phyloP scores from a whole-genome alignment of 163 green algal species.

The Scenedesmus sp. region DNA sequence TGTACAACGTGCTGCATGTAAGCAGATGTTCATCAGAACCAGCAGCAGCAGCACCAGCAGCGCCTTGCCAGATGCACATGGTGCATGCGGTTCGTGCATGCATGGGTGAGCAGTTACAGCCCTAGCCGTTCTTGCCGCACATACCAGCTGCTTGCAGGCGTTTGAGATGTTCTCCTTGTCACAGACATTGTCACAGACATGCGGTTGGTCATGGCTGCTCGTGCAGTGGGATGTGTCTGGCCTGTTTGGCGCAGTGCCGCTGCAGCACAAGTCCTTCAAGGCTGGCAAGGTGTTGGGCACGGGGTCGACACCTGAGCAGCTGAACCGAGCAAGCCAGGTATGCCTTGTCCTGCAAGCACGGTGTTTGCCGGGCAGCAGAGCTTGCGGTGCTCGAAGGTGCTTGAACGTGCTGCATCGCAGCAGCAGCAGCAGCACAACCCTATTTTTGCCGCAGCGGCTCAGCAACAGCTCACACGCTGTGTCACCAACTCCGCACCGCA shows the following conservation, averaged over 20 bases:
- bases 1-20: no score
- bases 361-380: neutral
- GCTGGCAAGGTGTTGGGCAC: neutral
- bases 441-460: neutral
- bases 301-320: slow-evolving; percentile 24
- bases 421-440: neutral
- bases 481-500: no score
- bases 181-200: no score
- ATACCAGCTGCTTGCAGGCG: no score
- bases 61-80: no score
- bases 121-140: no score
- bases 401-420: neutral
- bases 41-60: no score
- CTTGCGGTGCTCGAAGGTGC: neutral
- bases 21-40: no score
- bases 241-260: slow-evolving; percentile 56
- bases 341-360: neutral
- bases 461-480: no score
- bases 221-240: slow-evolving; percentile 52
- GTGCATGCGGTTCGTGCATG: no score
- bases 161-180: no score
- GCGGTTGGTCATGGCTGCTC: neutral
- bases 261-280: slow-evolving; percentile 7
- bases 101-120: neutral
- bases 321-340: slow-evolving; percentile 51